Evolutionary conservation across 371 early-diverging fungal genomes (phyloP), one percentile per base, ranked within the genome.

Genomic region (Lichtheimia corymbifera): DNA sequence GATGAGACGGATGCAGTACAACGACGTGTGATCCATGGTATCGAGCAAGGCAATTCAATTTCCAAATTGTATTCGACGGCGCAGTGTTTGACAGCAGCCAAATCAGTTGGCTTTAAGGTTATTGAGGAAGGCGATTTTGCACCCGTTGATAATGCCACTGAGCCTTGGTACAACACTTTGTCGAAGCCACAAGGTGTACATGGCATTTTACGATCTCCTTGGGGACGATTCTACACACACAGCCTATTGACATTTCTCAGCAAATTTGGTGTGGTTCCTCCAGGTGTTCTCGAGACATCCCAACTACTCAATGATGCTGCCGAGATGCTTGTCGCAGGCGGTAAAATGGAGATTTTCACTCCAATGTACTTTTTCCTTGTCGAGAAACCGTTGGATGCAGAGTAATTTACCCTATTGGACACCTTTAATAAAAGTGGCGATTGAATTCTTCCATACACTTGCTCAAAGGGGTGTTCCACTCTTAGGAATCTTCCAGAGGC

Each of bases 361-460:
- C 93, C 93, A 56, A 92, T 92, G 91, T 90, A 84, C 77, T 83
- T 85, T 70, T 90, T 91, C 68, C 72, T 87, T 25, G 92, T 83
- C 40, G 83, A 87, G 62, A 92, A 91, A 69, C 92, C 92, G 6
- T 43, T 24, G 30, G 24, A 43, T 47, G 47, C 47, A 22, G 11
- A n/a, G 47, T n/a, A 47, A 5, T 17, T 18, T 22, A 22, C 11
- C 17, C 5, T 22, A 22, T 47, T 47, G n/a, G 47, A 18, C 6
- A 4, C 11, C 17, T 47, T 47, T 35, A 9, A 35, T 35, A 35
- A 35, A 35, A 35, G 35, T 35, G 35, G 35, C 35, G 35, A 35
- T 35, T 35, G 35, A 35, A 35, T 35, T 35, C 9, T 9, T 9
- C 35, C 35, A 35, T 35, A 35, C 35, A 35, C 11, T 9, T 35